Percentiles rank a stretch among this genome's conserved stretches.
phyloP scores from a whole-genome alignment of 2,329 filamentous ascomycete species.

The Magnaporthales sp. region DNA sequence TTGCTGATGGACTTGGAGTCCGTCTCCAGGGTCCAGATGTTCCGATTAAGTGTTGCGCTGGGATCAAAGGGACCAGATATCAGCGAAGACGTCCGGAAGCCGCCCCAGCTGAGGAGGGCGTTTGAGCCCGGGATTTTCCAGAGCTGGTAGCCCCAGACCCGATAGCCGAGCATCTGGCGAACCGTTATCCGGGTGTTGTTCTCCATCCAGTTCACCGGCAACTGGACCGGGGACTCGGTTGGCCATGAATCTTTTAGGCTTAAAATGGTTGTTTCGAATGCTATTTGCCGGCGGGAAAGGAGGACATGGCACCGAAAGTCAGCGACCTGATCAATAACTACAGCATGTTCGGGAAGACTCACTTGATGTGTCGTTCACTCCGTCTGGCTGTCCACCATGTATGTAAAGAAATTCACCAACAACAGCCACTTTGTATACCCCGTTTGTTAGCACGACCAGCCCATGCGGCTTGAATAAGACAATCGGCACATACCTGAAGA shows the following conservation, averaged over 20 bases:
- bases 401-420: neutral
- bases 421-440: neutral
- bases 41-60: neutral
- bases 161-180: conserved; percentile 1
- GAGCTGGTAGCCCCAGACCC: conserved; percentile 2
- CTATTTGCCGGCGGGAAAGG: too few species aligned
- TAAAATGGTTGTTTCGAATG: neutral
- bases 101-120: conserved; percentile 3
- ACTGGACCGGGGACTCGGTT: neutral
- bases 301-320: too few species aligned
- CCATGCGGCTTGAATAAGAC: neutral
- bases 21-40: neutral
- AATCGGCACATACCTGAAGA: neutral
- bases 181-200: neutral
- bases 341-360: neutral
- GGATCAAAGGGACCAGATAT: neutral
- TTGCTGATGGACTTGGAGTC: neutral
- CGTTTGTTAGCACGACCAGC: neutral
- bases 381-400: neutral
- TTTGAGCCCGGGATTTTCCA: conserved; percentile 12
- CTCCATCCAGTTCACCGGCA: neutral
- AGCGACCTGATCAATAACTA: too few species aligned
- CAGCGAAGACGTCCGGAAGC: neutral
- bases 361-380: neutral
- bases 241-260: conserved; percentile 2